Percentiles rank a stretch among this genome's conserved stretches.
phyloP scores from a whole-genome alignment of 1,139 yeast species.

The Yamadazyma diospyri region DNA sequence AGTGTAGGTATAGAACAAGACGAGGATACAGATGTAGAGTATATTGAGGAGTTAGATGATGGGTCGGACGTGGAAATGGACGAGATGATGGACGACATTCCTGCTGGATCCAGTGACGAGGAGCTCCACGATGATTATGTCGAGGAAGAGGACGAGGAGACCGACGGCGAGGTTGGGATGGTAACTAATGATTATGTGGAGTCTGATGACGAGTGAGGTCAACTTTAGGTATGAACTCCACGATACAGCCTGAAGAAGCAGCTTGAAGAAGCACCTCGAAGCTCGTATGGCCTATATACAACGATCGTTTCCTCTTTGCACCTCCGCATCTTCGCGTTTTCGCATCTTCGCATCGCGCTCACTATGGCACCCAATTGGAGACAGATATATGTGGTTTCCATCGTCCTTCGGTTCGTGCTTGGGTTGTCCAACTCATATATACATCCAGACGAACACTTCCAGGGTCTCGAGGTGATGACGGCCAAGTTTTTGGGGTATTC shows the following conservation, averaged over 20 bases:
- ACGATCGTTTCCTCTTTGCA: too few species aligned
- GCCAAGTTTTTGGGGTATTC: conserved; percentile 45
- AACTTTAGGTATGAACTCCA: too few species aligned
- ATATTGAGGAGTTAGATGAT: conserved; percentile 41
- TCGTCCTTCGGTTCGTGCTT: conserved; percentile 51
- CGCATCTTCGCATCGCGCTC: conserved; percentile 1
- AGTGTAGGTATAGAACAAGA: conserved; percentile 21
- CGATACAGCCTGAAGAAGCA: too few species aligned
- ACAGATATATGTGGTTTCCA: conserved; percentile 36
- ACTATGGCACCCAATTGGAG: conserved; percentile 37
- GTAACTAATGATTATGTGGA: conserved; percentile 19
- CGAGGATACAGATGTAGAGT: conserved; percentile 34
- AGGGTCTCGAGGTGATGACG: conserved; percentile 72
- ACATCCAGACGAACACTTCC: conserved; percentile 98
- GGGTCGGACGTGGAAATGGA: conserved; percentile 12
- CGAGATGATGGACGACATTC: conserved; percentile 2
- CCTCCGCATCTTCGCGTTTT: too few species aligned
- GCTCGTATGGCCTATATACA: too few species aligned
- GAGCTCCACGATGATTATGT: conserved; percentile 1
- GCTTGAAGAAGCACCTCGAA: too few species aligned
- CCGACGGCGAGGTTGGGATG: conserved; percentile 16
- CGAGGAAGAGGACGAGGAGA: conserved; percentile 18
- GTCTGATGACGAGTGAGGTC: conserved; percentile 14
- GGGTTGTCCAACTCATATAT: conserved; percentile 78
- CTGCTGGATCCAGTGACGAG: conserved; percentile 2